Percentiles rank a stretch among this genome's conserved stretches.
phyloP scores from a whole-genome alignment of 2,329 filamentous ascomycete species.

The Colletotrichum musicola region DNA sequence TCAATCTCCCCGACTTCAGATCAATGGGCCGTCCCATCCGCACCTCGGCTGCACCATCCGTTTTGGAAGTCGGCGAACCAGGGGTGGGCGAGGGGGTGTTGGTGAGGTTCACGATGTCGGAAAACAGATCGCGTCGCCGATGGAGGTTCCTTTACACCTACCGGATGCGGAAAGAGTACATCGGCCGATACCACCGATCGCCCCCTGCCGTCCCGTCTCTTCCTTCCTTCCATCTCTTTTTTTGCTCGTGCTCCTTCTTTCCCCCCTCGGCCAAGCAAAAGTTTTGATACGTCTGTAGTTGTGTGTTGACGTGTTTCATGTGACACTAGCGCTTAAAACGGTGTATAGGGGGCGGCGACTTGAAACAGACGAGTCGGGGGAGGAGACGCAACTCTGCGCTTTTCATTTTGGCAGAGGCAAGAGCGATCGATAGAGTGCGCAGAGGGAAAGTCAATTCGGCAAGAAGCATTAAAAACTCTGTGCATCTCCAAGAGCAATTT shows the following conservation, averaged over 20 bases:
- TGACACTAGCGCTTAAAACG: constrained; percentile 1
- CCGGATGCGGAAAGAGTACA: constrained; percentile 1
- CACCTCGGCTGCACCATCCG: constrained; percentile 4
- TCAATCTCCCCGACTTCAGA: not conserved
- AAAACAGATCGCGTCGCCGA: not conserved
- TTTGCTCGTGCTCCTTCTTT: too few species aligned
- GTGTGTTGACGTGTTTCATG: constrained; percentile 30
- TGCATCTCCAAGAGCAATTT: not conserved
- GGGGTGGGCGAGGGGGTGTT: too few species aligned
- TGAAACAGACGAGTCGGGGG: constrained; percentile 20
- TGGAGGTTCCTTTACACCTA: not conserved
- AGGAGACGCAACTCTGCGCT: not conserved
- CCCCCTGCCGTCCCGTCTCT: constrained; percentile 14
- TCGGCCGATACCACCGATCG: not conserved
- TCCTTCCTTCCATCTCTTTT: not conserved
- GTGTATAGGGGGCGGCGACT: not conserved
- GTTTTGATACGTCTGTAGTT: constrained; percentile 34
- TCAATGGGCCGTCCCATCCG: not conserved
- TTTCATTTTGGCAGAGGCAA: too few species aligned
- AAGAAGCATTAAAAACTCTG: constrained; percentile 4
- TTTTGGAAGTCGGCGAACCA: not conserved
- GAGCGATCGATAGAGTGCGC: not conserved
- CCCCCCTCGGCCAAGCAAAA: constrained; percentile 1
- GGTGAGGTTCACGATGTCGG: too few species aligned
- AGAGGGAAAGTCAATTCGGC: not conserved